phyloP scores from a whole-genome alignment of 352 stramenopile genomes.

The Pythium phragmiticola region DNA sequence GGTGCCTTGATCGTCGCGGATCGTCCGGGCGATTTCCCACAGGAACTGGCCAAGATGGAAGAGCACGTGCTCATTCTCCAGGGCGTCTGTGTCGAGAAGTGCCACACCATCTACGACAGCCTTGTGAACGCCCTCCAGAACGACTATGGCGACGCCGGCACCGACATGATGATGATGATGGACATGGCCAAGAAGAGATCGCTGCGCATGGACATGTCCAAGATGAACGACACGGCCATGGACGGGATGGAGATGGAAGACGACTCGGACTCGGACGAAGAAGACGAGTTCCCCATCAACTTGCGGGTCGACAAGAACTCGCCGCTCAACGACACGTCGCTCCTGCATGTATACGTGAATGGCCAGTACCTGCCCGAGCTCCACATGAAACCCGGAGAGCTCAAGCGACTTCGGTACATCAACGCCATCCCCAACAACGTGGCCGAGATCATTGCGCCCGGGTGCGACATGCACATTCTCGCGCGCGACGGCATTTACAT shows the following conservation, averaged over 20 bases:
- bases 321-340: conserved; percentile 69
- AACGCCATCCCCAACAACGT: conserved; percentile 86
- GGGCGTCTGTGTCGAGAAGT: conserved; percentile 67
- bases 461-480: conserved; percentile 56
- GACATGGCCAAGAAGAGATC: conserved; percentile 23
- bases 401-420: conserved; percentile 68
- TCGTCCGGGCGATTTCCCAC: conserved; percentile 49
- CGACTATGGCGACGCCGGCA: conserved; percentile 32
- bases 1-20: conserved; percentile 64
- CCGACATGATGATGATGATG: conserved; percentile 24
- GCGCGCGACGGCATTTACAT: conserved; percentile 76
- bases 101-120: conserved; percentile 56
- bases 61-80: conserved; percentile 70
- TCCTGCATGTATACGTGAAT: conserved; percentile 73
- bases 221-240: conserved; percentile 18
- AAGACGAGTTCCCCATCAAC: conserved; percentile 40
- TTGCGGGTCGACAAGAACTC: conserved; percentile 41
- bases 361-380: conserved; percentile 67
- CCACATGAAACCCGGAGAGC: conserved; percentile 44
- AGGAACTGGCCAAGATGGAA: conserved; percentile 52
- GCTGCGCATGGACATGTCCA: conserved; percentile 16
- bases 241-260: conserved; percentile 23
- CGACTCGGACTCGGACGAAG: conserved; percentile 17
- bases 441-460: conserved; percentile 55
- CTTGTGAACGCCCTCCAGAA: conserved; percentile 62